phyloP scores from a whole-genome alignment of 2,329 filamentous ascomycete genomes.

The Pestalotiopsis sp. region DNA sequence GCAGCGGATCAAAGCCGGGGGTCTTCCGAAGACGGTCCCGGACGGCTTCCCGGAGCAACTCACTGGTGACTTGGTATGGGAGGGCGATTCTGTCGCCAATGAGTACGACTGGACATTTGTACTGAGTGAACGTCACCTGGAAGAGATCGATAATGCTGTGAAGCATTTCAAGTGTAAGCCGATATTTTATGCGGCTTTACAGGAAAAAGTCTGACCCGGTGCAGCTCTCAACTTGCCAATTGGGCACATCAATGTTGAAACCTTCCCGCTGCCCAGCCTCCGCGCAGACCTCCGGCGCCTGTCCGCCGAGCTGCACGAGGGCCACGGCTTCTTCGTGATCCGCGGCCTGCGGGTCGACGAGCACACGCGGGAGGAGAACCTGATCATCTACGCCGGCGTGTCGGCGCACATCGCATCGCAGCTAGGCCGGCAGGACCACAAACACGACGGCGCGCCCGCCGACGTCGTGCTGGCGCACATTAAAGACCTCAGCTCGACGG shows the following conservation, averaged over 20 bases:
- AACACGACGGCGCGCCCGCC: conserved; percentile 44
- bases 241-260: conserved; percentile 47
- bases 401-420: conserved; percentile 58
- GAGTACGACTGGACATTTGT: conserved; percentile 57
- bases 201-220: neutral
- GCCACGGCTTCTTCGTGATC: conserved; percentile 64
- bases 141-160: conserved; percentile 49
- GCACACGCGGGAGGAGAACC: conserved; percentile 57
- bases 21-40: conserved; percentile 44
- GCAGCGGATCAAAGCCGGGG: conserved; percentile 43
- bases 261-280: conserved; percentile 58
- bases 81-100: conserved; percentile 49
- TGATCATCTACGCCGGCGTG: conserved; percentile 62
- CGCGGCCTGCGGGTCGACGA: conserved; percentile 57
- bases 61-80: conserved; percentile 57
- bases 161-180: conserved; percentile 43
- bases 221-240: conserved; percentile 39
- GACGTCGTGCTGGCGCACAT: conserved; percentile 62
- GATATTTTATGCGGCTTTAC: neutral
- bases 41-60: conserved; percentile 52
- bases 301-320: conserved; percentile 57
- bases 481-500: conserved; percentile 54
- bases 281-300: conserved; percentile 51
- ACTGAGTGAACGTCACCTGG: conserved; percentile 46
- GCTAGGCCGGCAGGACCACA: conserved; percentile 55